Conservation (phyloP, 1,139 yeast genomes). For the Ogataea hybrid region DNA sequence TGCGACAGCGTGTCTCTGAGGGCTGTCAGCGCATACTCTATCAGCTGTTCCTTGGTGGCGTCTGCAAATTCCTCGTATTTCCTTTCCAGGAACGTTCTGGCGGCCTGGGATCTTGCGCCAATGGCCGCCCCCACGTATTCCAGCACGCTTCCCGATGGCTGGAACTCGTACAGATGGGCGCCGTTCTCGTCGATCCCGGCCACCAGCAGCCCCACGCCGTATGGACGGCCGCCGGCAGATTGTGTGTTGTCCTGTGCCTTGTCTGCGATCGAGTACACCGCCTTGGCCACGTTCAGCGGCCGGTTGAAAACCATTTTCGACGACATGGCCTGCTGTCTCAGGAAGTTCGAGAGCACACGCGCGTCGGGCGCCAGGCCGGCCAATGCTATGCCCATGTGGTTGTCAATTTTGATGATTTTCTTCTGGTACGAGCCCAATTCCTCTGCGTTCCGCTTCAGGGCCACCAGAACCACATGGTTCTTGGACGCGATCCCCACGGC, state of each 20-base stretch:
- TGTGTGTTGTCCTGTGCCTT: conserved; percentile 98
- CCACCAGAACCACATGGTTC: conserved; percentile 86
- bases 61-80: conserved; percentile 65
- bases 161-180: conserved; percentile 91
- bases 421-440: conserved; percentile 96
- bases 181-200: conserved; percentile 96
- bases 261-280: conserved; percentile 86
- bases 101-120: conserved; percentile 99
- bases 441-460: conserved; percentile 93
- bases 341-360: conserved; percentile 80
- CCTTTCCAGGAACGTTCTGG: conserved; percentile 91
- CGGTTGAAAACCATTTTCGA: conserved; percentile 84
- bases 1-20: conserved; percentile 92
- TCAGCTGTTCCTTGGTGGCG: conserved; percentile 67
- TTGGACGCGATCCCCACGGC: conserved; percentile 91
- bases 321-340: conserved; percentile 90
- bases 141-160: conserved; percentile 91
- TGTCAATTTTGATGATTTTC: conserved; percentile 87
- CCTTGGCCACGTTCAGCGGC: conserved; percentile 82
- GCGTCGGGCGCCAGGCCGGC: conserved; percentile 99
- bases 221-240: conserved; percentile 93
- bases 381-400: conserved; percentile 90
- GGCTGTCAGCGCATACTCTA: conserved; percentile 86
- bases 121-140: conserved; percentile 94
- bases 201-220: conserved; percentile 91